These are phyloP conservation scores for sunflower (Helianthus annuus) DNA, from an alignment of 129 eudicot species.

Conservation along the genomic window DNA sequence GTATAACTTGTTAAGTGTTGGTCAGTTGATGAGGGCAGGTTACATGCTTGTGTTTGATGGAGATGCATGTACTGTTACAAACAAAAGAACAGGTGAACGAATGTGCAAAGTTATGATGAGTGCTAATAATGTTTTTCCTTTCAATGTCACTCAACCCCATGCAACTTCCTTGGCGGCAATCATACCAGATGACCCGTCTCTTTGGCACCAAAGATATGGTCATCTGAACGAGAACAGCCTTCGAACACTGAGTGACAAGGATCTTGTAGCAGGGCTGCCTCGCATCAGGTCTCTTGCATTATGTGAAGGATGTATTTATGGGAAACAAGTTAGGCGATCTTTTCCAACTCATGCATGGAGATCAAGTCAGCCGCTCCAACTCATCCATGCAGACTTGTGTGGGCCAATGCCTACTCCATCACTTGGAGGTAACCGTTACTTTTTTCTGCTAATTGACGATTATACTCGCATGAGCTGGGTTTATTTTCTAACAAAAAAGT, in stretches of 20 bases:
- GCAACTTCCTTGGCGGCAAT: not conserved
- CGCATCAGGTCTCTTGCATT: too few relatives aligned
- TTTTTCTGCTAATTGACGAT: not conserved
- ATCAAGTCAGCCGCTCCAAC: not conserved
- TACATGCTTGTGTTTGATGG: too few relatives aligned
- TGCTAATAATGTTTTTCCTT: too few relatives aligned
- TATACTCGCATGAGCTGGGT: not conserved
- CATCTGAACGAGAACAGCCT: not conserved
- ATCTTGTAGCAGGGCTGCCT: too few relatives aligned
- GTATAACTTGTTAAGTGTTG: too few relatives aligned
- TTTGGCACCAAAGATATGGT: not conserved
- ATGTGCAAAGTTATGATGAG: too few relatives aligned
- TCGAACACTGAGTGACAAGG: not conserved
- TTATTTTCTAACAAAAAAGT: not conserved
- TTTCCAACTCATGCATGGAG: not conserved
- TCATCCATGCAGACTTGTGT: not conserved
- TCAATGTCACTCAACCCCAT: too few relatives aligned
- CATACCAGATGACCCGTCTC: not conserved
- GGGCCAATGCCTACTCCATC: not conserved
- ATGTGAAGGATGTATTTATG: not conserved
- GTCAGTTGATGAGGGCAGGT: too few relatives aligned
- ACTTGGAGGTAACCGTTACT: not conserved
- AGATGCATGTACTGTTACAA: too few relatives aligned
- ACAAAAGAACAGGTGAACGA: too few relatives aligned
- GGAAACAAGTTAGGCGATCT: not conserved